Evolutionary conservation across 1,139 yeast species (phyloP), one percentile per base, ranked within the genome.

Genomic region (Blastobotrys indianensis): DNA sequence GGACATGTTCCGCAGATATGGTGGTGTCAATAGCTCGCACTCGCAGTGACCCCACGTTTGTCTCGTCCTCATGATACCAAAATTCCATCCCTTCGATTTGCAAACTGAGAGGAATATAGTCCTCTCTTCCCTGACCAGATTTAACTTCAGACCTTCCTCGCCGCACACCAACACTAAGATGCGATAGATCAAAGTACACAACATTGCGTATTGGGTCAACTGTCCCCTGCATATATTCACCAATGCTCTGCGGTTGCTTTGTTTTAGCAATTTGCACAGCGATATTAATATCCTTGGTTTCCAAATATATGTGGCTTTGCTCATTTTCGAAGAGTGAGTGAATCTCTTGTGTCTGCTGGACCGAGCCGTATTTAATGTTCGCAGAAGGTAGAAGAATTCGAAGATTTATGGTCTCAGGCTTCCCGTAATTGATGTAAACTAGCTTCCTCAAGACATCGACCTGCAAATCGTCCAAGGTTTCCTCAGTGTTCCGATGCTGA

Each of bases 401-500:
- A 4, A 75, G 39, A 51, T 78, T 80, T 31, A 65, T 63, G 1
- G 73, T 67, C 25, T 66, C 59, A 2, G 74, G 68, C 1, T 66
- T 56, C 1, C 72, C 67, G 8, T 62, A 57, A 44, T 76, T 63
- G 17, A 57, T 53, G 34, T 55, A 58, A 29, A 70, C 60, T 9
- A 54, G 54, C 30, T 69, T 66, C 33, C 63, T 64, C 10, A 85
- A 70, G 2, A 83, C 76, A n/a, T 77, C 75, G 23, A 77, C 64
- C 50, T 88, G 94, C 16, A 87, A 65, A 15, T 64, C 60, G 60
- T 90, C 96, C 61, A 88, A 68, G 2, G 79, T 65, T 6, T 73
- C 68, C 23, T 72, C 70, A 39, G 80, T 57, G 4, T 65, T 42
- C 62, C 45, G 46, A 29, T 51, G 47, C 4, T 54, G 56, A 7